Evolutionary conservation across 495 filamentous ascomycete genomes (phyloP).

Genomic region (Lepraria neglecta): DNA sequence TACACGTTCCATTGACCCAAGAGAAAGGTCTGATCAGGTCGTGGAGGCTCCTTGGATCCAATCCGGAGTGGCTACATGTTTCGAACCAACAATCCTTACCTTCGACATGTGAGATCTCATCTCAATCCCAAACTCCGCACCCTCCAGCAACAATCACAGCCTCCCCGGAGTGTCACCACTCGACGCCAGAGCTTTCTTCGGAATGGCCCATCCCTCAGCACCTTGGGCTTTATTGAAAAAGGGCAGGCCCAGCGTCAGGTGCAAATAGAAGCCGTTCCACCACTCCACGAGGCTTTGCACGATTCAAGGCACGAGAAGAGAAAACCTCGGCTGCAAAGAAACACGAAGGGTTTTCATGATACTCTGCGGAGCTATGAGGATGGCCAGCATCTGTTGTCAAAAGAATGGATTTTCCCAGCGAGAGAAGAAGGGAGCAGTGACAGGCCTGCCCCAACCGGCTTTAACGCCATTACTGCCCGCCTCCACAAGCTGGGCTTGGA

Average conservation of each 20-base stretch:
- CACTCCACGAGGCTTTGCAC: too few species aligned
- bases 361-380: background rate
- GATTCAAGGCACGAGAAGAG: too few species aligned
- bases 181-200: background rate
- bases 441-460: background rate
- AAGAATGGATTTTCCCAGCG: background rate
- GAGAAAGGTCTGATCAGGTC: too few species aligned
- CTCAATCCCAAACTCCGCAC: background rate
- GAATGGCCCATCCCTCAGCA: background rate
- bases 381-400: background rate
- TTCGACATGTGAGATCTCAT: background rate
- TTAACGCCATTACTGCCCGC: slow-evolving; percentile 3
- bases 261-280: too few species aligned
- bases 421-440: background rate
- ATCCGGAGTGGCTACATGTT: slow-evolving; percentile 2
- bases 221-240: background rate
- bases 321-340: too few species aligned
- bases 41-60: too few species aligned
- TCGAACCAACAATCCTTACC: background rate
- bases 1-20: too few species aligned
- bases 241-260: background rate
- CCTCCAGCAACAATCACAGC: background rate
- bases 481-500: background rate
- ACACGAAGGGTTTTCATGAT: too few species aligned
- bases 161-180: background rate